Base-by-base conservation (phyloP, 148 eudicot genomes). In the Drosera capensis region DNA sequence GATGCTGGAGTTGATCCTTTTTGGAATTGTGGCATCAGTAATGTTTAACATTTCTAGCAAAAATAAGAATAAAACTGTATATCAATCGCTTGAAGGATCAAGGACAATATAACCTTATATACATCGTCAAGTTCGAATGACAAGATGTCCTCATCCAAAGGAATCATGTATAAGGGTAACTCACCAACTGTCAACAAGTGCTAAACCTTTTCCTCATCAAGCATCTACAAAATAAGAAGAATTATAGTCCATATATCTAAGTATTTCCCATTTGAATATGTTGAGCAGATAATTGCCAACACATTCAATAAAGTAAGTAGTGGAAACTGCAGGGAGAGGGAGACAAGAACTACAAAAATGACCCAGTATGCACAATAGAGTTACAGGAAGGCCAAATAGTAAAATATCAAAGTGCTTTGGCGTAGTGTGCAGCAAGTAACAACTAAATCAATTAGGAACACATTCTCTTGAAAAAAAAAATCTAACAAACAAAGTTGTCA, bases 171-270 rank as follows among this genome's bases (percentile, higher is more conserved):
- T 35, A 90, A 58, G 1, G 95, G 95, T 45, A 67, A 90, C 54
- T 90, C 99, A 57, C 95, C 99, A 45, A 90, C 78, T 15, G 81
- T 81, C 48, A 85, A 51, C 50, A 66, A 56, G 39, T 90, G 68
- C 42, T 85, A 94, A 39, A 90, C 72, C 48, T 90, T 90, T 57
- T 85, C 95, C 57, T 85, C 94, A 57, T 80, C 84, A n/a, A 90
- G 78, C 51, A 90, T 65, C 99, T 90, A 70, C 45, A 57, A 7
- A 43, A 48, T 26, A 20, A 46, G 14, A 64, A 17, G 9, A 3
- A 25, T 21, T 23, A 29, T 23, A 25, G 29, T 6, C 20, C 21
- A n/a, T n/a, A n/a, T n/a, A n/a, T n/a, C n/a, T n/a, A n/a, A n/a
- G n/a, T n/a, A n/a, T n/a, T n/a, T n/a, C n/a, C n/a, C n/a, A n/a